Percentiles rank a stretch among this genome's conserved stretches.
phyloP scores from a whole-genome alignment of 257 asterid species.

The Przewalskia tangutica region DNA sequence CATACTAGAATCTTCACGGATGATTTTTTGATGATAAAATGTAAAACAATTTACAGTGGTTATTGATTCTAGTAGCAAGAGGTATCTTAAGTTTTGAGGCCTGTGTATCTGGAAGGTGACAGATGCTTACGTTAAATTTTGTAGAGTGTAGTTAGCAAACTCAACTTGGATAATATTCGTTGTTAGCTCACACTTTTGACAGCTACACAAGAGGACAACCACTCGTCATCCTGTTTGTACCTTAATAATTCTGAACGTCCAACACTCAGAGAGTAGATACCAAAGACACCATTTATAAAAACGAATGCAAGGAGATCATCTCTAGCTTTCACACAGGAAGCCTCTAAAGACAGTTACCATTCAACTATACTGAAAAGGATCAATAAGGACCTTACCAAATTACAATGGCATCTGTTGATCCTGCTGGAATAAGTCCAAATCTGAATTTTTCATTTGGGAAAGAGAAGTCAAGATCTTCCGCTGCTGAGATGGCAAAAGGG shows the following conservation, averaged over 20 bases:
- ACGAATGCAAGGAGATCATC: background rate
- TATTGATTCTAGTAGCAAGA: background rate
- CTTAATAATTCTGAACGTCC: background rate
- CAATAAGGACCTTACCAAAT: slow-evolving; percentile 50
- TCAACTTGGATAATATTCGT: background rate
- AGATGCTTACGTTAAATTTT: background rate
- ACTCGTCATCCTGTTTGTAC: background rate
- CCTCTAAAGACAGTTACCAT: background rate
- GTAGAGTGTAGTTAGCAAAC: background rate
- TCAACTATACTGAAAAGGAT: background rate
- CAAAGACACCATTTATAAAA: background rate
- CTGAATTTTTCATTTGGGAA: slow-evolving; percentile 68
- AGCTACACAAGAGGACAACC: background rate
- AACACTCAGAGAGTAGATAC: background rate
- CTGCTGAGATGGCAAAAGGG: slow-evolving; percentile 31
- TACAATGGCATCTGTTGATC: slow-evolving; percentile 95
- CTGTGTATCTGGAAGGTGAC: background rate
- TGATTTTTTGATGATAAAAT: background rate
- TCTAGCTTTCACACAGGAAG: background rate
- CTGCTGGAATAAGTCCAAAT: slow-evolving; percentile 96
- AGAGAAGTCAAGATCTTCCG: slow-evolving; percentile 41
- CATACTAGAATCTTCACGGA: background rate
- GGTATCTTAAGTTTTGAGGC: background rate
- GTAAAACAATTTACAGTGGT: background rate
- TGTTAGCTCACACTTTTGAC: background rate